Conservation (phyloP, 495 filamentous ascomycete species). For the Penicillium fimorum region DNA sequence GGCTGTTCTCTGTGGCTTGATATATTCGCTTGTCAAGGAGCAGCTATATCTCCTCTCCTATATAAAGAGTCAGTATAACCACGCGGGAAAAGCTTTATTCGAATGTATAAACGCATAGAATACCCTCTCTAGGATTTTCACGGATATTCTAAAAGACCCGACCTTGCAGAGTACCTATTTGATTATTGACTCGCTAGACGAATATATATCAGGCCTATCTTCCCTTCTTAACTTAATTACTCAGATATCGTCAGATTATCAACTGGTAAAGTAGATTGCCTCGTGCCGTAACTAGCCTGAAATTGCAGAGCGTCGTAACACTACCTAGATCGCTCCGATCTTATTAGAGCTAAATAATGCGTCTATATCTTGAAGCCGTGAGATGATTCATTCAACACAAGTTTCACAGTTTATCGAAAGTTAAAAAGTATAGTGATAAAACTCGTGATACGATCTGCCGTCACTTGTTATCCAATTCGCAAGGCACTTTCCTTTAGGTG, state of each 20-base stretch:
- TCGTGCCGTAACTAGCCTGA: constrained; percentile 27
- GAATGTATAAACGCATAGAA: constrained; percentile 35
- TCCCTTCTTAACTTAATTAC: constrained; percentile 35
- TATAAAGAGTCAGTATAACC: background rate
- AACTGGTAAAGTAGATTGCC: constrained; percentile 32
- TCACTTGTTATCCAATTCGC: constrained; percentile 20
- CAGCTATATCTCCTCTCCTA: constrained; percentile 14
- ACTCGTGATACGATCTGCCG: constrained; percentile 12
- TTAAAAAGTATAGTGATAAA: constrained; percentile 10
- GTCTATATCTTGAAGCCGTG: constrained; percentile 21
- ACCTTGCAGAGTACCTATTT: constrained; percentile 30
- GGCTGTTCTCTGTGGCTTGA: constrained; percentile 41
- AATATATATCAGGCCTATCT: constrained; percentile 34
- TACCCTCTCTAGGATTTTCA: constrained; percentile 31
- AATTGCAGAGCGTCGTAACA: constrained; percentile 20
- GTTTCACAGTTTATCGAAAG: constrained; percentile 18
- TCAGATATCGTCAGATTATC: background rate
- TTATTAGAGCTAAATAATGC: constrained; percentile 28
- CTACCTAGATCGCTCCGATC: background rate
- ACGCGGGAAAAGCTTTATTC: constrained; percentile 27
- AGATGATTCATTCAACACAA: constrained; percentile 36
- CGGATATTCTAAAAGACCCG: constrained; percentile 35
- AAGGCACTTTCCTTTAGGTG: constrained; percentile 40
- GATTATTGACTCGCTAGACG: constrained; percentile 51
- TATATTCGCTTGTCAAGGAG: constrained; percentile 37